Evolutionary conservation across 192 early-diverging fungal species (phyloP).

Genomic region (Backusella australiensis): DNA sequence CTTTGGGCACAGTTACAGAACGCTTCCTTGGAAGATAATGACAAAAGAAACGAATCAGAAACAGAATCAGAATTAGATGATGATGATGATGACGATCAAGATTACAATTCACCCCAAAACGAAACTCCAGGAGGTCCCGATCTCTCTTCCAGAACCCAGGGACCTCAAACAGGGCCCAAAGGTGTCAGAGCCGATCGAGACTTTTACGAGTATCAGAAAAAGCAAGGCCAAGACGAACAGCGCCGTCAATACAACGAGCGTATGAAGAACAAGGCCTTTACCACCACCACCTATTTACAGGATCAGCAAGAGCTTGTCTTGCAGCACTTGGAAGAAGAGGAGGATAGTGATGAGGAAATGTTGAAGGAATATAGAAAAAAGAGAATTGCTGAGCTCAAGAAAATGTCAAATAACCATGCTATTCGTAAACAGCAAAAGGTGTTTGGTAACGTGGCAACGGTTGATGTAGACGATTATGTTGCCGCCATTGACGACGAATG

Average conservation of each 20-base stretch:
- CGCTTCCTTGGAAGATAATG: constrained; percentile 12
- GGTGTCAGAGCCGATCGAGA: constrained; percentile 55
- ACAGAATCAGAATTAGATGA: neutral
- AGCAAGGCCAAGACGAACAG: constrained; percentile 24
- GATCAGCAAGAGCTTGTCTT: constrained; percentile 22
- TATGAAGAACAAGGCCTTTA: constrained; percentile 43
- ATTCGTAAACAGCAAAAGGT: constrained; percentile 24
- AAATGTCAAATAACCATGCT: constrained; percentile 25
- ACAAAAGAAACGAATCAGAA: constrained; percentile 6
- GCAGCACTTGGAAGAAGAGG: constrained; percentile 31
- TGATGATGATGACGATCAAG: constrained; percentile 4
- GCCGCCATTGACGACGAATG: constrained; percentile 50
- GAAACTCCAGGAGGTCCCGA: neutral
- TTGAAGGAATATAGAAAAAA: neutral
- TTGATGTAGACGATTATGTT: constrained; percentile 48
- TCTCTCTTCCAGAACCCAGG: constrained; percentile 6
- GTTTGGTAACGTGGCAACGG: constrained; percentile 49
- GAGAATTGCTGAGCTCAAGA: constrained; percentile 42
- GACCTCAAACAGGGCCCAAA: constrained; percentile 55
- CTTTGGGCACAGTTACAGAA: constrained; percentile 21
- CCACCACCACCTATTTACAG: constrained; percentile 43
- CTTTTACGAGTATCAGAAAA: constrained; percentile 39
- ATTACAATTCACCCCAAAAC: neutral
- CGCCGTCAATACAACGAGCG: constrained; percentile 41
- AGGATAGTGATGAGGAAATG: constrained; percentile 32